Percentiles rank a stretch among this genome's conserved stretches.
phyloP scores from a whole-genome alignment of 2,329 filamentous ascomycete species.

The Nothophaeocryptopus gaeumannii region DNA sequence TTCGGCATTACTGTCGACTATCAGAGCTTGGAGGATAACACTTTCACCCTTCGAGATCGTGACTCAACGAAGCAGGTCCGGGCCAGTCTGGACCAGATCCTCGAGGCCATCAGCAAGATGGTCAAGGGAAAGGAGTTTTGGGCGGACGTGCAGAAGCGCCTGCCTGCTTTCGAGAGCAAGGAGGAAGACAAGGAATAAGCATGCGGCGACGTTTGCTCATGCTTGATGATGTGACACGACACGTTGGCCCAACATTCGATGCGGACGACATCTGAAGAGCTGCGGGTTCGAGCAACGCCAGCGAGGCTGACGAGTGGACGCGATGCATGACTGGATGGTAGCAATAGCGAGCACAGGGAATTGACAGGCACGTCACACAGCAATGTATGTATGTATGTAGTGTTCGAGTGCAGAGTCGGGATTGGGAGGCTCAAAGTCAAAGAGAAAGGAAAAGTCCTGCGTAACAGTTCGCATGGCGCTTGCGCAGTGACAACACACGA shows the following conservation, averaged over 20 bases:
- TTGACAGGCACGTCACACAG: slow-evolving; percentile 11
- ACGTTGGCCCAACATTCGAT: slow-evolving; percentile 18
- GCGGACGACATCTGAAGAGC: slow-evolving; percentile 8
- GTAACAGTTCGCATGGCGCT: neutral
- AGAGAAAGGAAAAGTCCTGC: neutral
- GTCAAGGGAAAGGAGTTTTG: slow-evolving; percentile 63
- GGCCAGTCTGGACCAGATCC: slow-evolving; percentile 73
- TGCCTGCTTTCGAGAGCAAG: slow-evolving; percentile 83
- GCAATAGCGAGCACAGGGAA: slow-evolving; percentile 3
- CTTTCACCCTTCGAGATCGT: slow-evolving; percentile 82
- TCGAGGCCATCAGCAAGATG: slow-evolving; percentile 66
- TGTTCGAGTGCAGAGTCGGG: neutral
- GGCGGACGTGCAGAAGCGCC: slow-evolving; percentile 69
- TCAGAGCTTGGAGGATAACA: slow-evolving; percentile 84
- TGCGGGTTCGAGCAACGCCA: neutral
- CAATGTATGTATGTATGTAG: neutral
- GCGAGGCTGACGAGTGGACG: neutral
- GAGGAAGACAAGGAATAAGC: slow-evolving; percentile 47
- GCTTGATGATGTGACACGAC: slow-evolving; percentile 11
- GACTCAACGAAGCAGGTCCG: slow-evolving; percentile 91
- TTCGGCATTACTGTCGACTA: slow-evolving; percentile 95
- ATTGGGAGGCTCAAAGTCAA: too few species aligned
- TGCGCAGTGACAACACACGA: too few species aligned
- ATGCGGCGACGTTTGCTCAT: too few species aligned
- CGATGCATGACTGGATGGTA: too few species aligned